A percentile compares a stretch with the other conserved stretches of the same genome.
phyloP scores from a whole-genome alignment of 176 grass and related monocot genomes.

The Cenchrus fungigraminus region DNA sequence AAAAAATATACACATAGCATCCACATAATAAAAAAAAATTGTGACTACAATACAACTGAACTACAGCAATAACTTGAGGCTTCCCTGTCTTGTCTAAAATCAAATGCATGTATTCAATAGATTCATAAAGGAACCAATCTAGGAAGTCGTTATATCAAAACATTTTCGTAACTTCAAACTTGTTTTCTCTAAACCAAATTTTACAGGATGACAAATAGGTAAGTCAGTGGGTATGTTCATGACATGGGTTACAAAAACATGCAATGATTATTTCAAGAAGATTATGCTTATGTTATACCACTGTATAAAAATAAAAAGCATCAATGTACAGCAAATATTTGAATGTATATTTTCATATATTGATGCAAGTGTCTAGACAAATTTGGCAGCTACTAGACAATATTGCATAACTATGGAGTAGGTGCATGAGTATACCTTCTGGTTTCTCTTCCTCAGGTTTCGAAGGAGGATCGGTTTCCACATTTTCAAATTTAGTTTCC shows the following conservation, averaged over 20 bases:
- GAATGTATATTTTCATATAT: neutral
- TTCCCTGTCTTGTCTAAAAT: neutral
- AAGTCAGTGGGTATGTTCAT: neutral
- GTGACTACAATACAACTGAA: neutral
- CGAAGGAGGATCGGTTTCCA: neutral
- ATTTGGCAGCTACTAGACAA: neutral
- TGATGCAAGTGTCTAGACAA: neutral
- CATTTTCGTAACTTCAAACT: neutral
- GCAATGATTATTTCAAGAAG: neutral
- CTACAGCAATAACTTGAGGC: neutral
- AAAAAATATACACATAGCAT: neutral
- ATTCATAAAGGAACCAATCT: neutral
- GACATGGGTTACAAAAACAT: neutral
- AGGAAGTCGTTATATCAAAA: neutral
- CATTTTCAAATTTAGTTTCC: neutral
- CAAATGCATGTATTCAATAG: neutral
- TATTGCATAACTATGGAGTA: neutral
- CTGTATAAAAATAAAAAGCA: neutral
- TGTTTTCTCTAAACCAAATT: neutral
- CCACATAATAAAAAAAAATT: neutral
- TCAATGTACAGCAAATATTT: neutral
- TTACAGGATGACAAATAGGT: neutral
- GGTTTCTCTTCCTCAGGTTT: neutral
- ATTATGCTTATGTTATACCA: neutral
- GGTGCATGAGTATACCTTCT: constrained; percentile 19